A percentile compares a stretch with the other conserved stretches of the same genome.
These are phyloP conservation scores for Sarcomyxa edulis DNA, from an alignment of 768 basidiomycete genomes.

Conservation along the genomic window DNA sequence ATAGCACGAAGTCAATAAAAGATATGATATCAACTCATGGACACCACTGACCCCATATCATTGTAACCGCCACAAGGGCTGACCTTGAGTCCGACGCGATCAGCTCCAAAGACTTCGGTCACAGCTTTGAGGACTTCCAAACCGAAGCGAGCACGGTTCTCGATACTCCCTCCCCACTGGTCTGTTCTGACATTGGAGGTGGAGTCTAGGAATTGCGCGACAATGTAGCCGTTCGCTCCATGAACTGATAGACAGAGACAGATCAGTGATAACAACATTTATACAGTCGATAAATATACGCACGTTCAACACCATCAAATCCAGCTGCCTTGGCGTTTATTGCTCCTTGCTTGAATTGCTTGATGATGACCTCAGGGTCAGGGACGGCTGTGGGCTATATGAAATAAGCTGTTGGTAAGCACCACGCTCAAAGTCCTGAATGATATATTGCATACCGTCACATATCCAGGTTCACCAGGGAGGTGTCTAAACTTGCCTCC, in stretches of 20 bases:
- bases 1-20: neutral
- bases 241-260: conserved; percentile 24
- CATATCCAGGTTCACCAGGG: conserved; percentile 31
- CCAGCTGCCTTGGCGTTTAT: conserved; percentile 46
- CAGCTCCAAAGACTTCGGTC: conserved; percentile 34
- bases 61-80: conserved; percentile 40
- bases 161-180: conserved; percentile 53
- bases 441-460: conserved; percentile 25
- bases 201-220: conserved; percentile 46
- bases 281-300: conserved; percentile 8
- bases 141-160: conserved; percentile 52
- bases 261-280: neutral
- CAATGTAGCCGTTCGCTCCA: conserved; percentile 37
- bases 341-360: conserved; percentile 37
- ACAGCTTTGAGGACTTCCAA: conserved; percentile 44
- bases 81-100: conserved; percentile 36
- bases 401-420: neutral
- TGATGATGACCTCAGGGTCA: conserved; percentile 34
- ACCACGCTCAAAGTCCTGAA: neutral
- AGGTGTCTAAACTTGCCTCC: conserved; percentile 35
- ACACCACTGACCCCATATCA: conserved; percentile 31
- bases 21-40: no score
- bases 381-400: conserved; percentile 32
- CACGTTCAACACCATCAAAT: conserved; percentile 51
- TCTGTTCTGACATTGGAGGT: conserved; percentile 48